phyloP scores from a whole-genome alignment of 305 asterid genomes.

The Fraxinus dipetala region DNA sequence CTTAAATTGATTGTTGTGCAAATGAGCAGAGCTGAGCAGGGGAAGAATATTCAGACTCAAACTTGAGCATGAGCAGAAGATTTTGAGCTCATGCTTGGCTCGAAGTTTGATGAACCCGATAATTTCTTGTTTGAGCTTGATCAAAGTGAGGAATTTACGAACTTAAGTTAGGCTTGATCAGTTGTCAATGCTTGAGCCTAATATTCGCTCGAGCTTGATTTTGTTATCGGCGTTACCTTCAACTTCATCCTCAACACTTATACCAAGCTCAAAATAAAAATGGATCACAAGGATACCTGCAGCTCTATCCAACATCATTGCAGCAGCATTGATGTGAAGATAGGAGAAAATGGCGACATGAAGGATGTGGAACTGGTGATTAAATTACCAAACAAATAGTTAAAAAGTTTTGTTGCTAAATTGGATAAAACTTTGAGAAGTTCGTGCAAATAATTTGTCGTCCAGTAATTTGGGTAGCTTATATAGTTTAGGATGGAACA shows the following conservation, averaged over 20 bases:
- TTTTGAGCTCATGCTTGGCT: background rate
- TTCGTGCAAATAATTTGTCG: background rate
- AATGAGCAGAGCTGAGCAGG: background rate
- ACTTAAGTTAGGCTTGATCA: background rate
- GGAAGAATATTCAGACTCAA: background rate
- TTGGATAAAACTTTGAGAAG: background rate
- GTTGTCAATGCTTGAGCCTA: background rate
- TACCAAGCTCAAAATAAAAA: background rate
- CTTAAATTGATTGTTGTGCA: background rate
- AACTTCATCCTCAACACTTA: background rate
- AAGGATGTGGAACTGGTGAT: background rate
- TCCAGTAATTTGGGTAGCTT: background rate
- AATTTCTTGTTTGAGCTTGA: background rate
- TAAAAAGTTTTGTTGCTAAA: background rate
- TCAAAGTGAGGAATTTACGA: background rate
- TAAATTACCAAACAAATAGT: background rate
- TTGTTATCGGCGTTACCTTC: background rate
- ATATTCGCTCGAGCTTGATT: background rate
- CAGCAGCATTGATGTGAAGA: background rate
- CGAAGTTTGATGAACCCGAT: background rate
- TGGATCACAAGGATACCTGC: background rate
- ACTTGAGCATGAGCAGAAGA: background rate
- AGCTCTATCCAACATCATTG: background rate
- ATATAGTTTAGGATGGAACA: background rate
- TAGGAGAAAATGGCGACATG: background rate